Evolutionary conservation across 78 protist genomes (phyloP).

Genomic region (Bigelowiella natans): DNA sequence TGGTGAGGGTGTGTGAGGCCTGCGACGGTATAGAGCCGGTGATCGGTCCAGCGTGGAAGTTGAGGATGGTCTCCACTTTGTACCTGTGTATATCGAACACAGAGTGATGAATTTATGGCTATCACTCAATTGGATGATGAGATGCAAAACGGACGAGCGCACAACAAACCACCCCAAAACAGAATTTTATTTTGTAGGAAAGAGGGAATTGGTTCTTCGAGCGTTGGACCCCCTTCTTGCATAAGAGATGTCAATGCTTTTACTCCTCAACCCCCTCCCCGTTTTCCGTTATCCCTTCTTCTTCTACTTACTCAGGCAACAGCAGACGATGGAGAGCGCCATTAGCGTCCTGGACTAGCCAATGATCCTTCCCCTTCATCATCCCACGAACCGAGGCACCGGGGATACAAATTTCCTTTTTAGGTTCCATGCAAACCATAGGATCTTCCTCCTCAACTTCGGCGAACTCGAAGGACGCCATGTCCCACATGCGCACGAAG

Average conservation of each 20-base stretch:
- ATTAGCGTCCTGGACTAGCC: conserved; percentile 17
- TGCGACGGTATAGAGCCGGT: conserved; percentile 26
- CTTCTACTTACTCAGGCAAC: not conserved
- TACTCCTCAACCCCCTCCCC: not conserved
- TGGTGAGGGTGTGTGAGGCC: not conserved
- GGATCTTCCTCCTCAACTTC: conserved; percentile 24
- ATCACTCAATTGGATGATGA: not conserved
- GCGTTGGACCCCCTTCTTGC: not conserved
- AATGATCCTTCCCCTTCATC: not conserved
- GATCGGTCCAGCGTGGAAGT: conserved; percentile 42
- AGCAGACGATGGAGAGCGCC: conserved; percentile 22
- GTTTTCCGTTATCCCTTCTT: not conserved
- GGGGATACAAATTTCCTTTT: not conserved
- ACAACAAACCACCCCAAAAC: too few species aligned
- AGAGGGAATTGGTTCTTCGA: too few species aligned
- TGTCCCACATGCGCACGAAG: conserved; percentile 42
- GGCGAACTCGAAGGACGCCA: conserved; percentile 35
- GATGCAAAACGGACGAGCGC: not conserved
- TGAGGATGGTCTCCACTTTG: not conserved
- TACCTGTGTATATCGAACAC: not conserved
- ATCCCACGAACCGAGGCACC: conserved; percentile 25
- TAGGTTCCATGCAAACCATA: not conserved
- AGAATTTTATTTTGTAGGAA: too few species aligned
- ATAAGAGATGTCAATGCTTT: not conserved
- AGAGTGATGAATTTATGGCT: not conserved